These are phyloP conservation scores for Selenicereus undatus DNA, from an alignment of 148 eudicot species.

Conservation along the genomic window DNA sequence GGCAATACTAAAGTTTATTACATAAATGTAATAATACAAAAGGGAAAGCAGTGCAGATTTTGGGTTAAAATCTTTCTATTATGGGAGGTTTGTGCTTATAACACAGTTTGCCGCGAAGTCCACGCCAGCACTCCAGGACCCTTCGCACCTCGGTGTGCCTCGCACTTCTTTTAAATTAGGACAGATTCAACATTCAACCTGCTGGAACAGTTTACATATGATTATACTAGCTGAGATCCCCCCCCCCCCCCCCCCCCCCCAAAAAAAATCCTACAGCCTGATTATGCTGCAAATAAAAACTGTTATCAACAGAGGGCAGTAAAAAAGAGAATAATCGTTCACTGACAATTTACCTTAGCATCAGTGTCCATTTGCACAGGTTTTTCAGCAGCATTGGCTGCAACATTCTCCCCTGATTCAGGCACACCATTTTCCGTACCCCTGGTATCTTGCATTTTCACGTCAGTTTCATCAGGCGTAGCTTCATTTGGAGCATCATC, in stretches of 20 bases:
- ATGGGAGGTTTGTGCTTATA: no score
- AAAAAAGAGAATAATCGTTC: background rate
- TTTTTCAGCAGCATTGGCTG: conserved; percentile 56
- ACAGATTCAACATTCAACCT: no score
- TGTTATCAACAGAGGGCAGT: background rate
- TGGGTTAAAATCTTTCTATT: no score
- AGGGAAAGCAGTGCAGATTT: no score
- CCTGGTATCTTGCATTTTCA: conserved; percentile 83
- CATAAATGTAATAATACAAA: no score
- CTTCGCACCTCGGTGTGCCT: no score
- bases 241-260: no score
- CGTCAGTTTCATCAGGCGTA: conserved; percentile 45
- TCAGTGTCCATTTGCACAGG: conserved; percentile 86
- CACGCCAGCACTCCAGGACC: no score
- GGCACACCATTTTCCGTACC: conserved; percentile 69
- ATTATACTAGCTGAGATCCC: background rate
- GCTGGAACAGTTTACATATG: background rate
- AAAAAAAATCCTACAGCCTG: background rate
- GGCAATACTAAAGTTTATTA: no score
- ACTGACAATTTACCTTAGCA: conserved; percentile 44
- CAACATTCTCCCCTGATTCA: conserved; percentile 60
- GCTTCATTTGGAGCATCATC: conserved; percentile 51
- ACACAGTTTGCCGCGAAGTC: no score
- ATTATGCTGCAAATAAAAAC: background rate
- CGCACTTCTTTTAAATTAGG: background rate